phyloP scores from a whole-genome alignment of 2,329 filamentous ascomycete species.

The Dothistroma pini region DNA sequence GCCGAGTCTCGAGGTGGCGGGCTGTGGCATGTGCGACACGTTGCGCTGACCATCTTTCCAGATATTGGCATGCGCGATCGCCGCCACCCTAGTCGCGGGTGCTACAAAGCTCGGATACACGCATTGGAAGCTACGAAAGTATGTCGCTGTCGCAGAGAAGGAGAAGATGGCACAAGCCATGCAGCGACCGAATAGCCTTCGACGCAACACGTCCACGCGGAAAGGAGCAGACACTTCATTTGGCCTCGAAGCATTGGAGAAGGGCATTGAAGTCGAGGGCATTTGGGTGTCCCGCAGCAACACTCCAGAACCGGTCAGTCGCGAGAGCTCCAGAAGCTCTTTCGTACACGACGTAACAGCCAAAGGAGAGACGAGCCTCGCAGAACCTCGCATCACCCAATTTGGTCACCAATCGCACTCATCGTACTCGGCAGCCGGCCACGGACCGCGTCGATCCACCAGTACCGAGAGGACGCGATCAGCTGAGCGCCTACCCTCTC shows the following conservation, averaged over 20 bases:
- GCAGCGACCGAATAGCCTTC: conserved; percentile 33
- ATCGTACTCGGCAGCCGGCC: background rate
- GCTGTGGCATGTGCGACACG: conserved; percentile 20
- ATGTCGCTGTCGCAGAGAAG: conserved; percentile 33
- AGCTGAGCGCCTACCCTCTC: background rate
- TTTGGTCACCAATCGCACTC: conserved; percentile 2
- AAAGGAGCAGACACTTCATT: conserved; percentile 71
- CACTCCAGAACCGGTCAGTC: conserved; percentile 35
- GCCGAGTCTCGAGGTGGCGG: conserved; percentile 9
- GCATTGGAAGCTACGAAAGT: conserved; percentile 42
- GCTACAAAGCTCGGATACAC: conserved; percentile 59
- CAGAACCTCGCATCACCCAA: background rate
- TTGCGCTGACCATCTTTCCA: conserved; percentile 38
- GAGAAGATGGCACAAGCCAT: conserved; percentile 32
- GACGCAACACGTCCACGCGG: conserved; percentile 6
- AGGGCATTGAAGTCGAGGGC: conserved; percentile 77
- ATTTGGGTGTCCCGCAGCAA: conserved; percentile 56
- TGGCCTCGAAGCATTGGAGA: conserved; percentile 79
- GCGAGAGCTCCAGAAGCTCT: conserved; percentile 21
- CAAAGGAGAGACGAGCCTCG: background rate
- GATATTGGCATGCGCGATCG: conserved; percentile 69
- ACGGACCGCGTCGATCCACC: background rate
- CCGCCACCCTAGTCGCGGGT: conserved; percentile 65
- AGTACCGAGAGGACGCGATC: background rate
- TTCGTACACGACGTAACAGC: background rate